Conservation (phyloP, 768 basidiomycete species). For the Trametes meyenii region DNA sequence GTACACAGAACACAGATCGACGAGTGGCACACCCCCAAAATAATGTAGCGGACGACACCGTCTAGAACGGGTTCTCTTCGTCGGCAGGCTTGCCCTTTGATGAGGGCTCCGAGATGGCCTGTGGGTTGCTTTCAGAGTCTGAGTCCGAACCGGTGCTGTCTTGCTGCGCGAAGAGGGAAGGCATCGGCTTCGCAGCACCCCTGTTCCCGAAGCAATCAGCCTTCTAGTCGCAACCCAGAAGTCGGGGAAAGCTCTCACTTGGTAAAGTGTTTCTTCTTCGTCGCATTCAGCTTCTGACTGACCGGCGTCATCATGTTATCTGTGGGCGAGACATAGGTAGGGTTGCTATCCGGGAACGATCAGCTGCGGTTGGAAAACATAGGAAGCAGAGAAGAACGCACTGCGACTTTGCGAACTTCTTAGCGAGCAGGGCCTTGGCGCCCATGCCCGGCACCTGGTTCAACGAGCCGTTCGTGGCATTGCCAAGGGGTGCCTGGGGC, state of each 20-base stretch:
- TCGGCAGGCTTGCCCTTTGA: conserved; percentile 43
- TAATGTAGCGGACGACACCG: background rate
- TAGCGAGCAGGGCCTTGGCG: conserved; percentile 89
- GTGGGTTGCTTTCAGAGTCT: conserved; percentile 40
- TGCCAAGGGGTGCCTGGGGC: conserved; percentile 81
- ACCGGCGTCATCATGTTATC: conserved; percentile 94
- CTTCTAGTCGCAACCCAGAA: conserved; percentile 2
- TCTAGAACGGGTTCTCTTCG: conserved; percentile 74
- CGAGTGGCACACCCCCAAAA: conserved; percentile 3
- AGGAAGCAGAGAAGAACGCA: conserved; percentile 44
- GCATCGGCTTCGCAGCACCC: conserved; percentile 56
- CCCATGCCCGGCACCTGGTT: conserved; percentile 75
- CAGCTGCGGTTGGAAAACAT: conserved; percentile 12
- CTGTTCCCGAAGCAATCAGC: conserved; percentile 36
- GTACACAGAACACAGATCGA: conserved; percentile 18
- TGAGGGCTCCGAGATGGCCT: conserved; percentile 29
- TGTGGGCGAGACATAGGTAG: conserved; percentile 88
- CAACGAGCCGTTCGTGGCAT: conserved; percentile 52
- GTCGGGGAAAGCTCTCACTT: conserved; percentile 57
- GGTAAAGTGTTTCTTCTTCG: conserved; percentile 90
- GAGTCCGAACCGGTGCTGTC: conserved; percentile 31
- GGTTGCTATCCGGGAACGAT: conserved; percentile 59
- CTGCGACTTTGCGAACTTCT: conserved; percentile 90
- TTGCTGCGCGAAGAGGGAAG: conserved; percentile 58
- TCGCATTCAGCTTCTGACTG: conserved; percentile 88